These are phyloP conservation scores for Astrothelium macrocarpum DNA, from an alignment of 495 filamentous ascomycete species.

Conservation along the genomic window DNA sequence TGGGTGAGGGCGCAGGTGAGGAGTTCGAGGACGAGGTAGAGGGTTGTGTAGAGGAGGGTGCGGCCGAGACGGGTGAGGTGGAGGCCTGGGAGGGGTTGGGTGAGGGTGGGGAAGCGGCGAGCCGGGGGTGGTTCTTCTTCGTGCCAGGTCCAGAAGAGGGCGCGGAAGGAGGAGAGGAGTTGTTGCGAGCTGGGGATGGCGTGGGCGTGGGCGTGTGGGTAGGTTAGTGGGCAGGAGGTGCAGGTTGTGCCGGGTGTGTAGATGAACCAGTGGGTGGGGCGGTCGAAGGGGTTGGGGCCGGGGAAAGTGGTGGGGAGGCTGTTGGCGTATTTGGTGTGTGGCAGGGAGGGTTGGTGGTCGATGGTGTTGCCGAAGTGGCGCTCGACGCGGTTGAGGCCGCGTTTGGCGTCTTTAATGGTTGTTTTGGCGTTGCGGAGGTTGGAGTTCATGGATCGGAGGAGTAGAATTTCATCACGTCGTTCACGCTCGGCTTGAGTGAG, in stretches of 20 bases:
- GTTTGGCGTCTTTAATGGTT: constrained; percentile 30
- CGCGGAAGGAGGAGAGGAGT: constrained; percentile 13
- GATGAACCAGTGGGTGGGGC: background rate
- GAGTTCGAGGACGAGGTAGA: background rate
- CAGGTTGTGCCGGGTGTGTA: constrained; percentile 6
- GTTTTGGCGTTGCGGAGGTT: constrained; percentile 27
- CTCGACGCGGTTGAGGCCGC: constrained; percentile 30
- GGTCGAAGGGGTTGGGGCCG: background rate
- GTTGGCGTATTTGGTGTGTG: no score
- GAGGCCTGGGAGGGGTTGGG: background rate
- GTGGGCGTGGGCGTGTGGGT: constrained; percentile 5
- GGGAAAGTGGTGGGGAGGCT: no score
- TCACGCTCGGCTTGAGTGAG: constrained; percentile 25
- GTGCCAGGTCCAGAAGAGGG: constrained; percentile 14
- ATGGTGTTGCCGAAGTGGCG: constrained; percentile 22
- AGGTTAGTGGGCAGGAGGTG: background rate
- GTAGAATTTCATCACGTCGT: constrained; percentile 25
- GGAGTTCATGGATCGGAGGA: constrained; percentile 30
- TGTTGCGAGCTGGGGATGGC: constrained; percentile 7
- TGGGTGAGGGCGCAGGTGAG: background rate
- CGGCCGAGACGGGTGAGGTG: constrained; percentile 16
- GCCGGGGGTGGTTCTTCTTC: background rate
- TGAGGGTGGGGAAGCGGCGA: background rate
- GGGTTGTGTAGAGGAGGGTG: background rate
- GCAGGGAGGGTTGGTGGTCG: no score